These are phyloP conservation scores for Termitomyces sp. DNA, from an alignment of 768 basidiomycete genomes.

Conservation along the genomic window DNA sequence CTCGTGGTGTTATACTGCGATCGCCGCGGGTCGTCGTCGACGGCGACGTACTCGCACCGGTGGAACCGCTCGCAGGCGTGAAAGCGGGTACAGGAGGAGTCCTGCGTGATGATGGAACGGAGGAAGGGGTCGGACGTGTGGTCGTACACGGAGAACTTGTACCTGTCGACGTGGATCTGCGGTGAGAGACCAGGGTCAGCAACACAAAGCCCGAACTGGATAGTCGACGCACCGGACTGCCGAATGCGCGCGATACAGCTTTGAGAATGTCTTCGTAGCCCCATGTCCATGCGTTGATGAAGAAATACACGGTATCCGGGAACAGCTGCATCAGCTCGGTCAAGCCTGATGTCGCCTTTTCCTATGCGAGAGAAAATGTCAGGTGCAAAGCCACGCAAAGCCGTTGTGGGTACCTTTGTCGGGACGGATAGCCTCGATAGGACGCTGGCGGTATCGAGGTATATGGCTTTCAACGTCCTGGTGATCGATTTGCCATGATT, in stretches of 20 bases:
- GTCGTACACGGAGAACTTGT: slow-evolving; percentile 70
- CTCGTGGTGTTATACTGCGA: slow-evolving; percentile 30
- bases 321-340: slow-evolving; percentile 65
- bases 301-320: slow-evolving; percentile 68
- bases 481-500: slow-evolving; percentile 12
- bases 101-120: slow-evolving; percentile 51
- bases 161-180: slow-evolving; percentile 88
- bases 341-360: slow-evolving; percentile 59
- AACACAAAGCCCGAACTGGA: neutral
- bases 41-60: slow-evolving; percentile 60
- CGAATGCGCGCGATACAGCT: slow-evolving; percentile 63
- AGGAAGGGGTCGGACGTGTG: slow-evolving; percentile 57
- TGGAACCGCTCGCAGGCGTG: slow-evolving; percentile 90
- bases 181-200: neutral
- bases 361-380: slow-evolving; percentile 35
- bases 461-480: slow-evolving; percentile 66
- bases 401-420: slow-evolving; percentile 38
- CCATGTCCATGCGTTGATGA: slow-evolving; percentile 93
- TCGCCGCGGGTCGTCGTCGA: slow-evolving; percentile 25
- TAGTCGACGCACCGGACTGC: slow-evolving; percentile 41
- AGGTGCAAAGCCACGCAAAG: neutral
- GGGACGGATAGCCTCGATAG: slow-evolving; percentile 46
- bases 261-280: slow-evolving; percentile 93
- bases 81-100: slow-evolving; percentile 66
- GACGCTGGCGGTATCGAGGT: slow-evolving; percentile 77